Conservation (phyloP, 345 rosid species). For the Hibiscus tridactylites region DNA sequence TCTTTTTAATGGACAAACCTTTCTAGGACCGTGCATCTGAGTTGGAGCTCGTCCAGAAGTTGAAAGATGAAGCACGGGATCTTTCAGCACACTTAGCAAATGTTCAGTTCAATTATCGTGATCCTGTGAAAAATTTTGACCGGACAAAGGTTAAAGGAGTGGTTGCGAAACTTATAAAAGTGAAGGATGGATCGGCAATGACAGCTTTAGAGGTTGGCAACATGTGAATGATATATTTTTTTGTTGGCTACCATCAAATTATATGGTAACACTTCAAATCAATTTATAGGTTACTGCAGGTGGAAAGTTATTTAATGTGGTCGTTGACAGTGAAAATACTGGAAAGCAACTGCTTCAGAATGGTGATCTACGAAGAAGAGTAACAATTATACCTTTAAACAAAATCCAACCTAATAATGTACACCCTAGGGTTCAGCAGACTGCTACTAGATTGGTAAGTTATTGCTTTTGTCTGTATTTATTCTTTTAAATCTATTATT, state of each 20-base stretch:
- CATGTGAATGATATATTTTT: background rate
- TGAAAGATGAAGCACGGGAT: constrained; percentile 68
- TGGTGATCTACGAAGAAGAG: constrained; percentile 85
- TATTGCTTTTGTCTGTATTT: constrained; percentile 8
- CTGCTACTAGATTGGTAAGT: constrained; percentile 71
- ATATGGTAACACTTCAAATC: constrained; percentile 14
- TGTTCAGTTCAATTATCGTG: constrained; percentile 77
- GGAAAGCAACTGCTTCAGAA: constrained; percentile 93
- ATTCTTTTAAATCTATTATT: background rate
- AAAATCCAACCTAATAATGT: constrained; percentile 62
- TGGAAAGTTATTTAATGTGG: constrained; percentile 80
- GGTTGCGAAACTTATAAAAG: constrained; percentile 83
- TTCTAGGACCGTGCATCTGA: constrained; percentile 66
- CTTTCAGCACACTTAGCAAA: constrained; percentile 68
- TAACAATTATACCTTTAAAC: constrained; percentile 85
- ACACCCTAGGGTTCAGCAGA: constrained; percentile 59
- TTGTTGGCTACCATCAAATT: background rate
- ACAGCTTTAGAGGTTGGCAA: constrained; percentile 82
- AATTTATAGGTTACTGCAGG: constrained; percentile 79
- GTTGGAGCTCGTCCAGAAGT: constrained; percentile 59
- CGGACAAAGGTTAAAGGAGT: constrained; percentile 94
- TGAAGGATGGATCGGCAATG: constrained; percentile 72
- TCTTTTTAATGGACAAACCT: constrained; percentile 4
- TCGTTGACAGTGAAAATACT: constrained; percentile 85
- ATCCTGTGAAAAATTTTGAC: constrained; percentile 81